These are phyloP conservation scores for Botrytis pseudocinerea DNA, from an alignment of 2,329 filamentous ascomycete genomes.

Conservation along the genomic window DNA sequence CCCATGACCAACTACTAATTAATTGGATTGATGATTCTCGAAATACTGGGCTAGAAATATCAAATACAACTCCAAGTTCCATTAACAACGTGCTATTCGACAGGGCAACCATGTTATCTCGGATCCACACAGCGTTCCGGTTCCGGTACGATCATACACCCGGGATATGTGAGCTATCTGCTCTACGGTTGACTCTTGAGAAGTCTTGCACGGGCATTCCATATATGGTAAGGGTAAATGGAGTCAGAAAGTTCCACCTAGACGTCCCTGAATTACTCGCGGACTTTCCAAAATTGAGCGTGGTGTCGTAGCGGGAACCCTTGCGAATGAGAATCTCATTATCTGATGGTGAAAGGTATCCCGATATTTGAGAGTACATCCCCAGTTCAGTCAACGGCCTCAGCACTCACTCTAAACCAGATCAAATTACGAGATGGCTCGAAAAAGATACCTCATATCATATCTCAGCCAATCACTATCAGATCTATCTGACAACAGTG, in stretches of 20 bases:
- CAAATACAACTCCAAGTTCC: slow-evolving; percentile 2
- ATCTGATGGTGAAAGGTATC: slow-evolving; percentile 2
- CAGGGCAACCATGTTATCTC: slow-evolving; percentile 19
- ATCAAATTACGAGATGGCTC: slow-evolving; percentile 14
- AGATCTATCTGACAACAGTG: slow-evolving; percentile 3
- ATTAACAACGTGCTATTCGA: slow-evolving; percentile 2
- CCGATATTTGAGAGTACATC: background rate
- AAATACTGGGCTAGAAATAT: background rate
- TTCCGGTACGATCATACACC: slow-evolving; percentile 15
- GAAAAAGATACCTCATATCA: slow-evolving; percentile 5
- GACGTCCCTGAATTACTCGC: background rate
- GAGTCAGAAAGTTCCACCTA: background rate
- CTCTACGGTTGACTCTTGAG: background rate
- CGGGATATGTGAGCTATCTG: background rate
- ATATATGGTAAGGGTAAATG: background rate
- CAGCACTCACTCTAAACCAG: background rate
- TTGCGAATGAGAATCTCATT: background rate
- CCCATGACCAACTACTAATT: background rate
- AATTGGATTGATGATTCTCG: background rate
- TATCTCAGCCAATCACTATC: background rate
- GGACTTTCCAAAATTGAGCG: background rate
- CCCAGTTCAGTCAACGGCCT: background rate
- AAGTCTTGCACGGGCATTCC: background rate
- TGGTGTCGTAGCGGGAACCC: background rate
- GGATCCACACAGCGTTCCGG: slow-evolving; percentile 15